Evolutionary conservation across 2,329 filamentous ascomycete genomes (phyloP), one percentile per base, ranked within the genome.

Genomic region (Didymella glomerata): DNA sequence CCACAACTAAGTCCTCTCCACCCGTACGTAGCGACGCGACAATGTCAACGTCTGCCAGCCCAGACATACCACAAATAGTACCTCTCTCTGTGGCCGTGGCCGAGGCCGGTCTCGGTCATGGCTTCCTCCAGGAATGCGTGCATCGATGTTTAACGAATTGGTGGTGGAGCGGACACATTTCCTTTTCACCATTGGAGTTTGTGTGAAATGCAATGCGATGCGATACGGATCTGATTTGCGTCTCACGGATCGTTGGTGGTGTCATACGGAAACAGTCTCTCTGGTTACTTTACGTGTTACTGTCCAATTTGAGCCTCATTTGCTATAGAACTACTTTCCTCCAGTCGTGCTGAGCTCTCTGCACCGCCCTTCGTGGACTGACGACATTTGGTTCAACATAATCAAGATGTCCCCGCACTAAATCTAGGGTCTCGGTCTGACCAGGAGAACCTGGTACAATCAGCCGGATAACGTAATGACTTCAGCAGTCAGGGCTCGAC

Each of bases 1-100:
- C 67, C 81, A 82, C 79, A 77, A 80, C 72, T 82, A 76, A 74
- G 64, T 51, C 45, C 40, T 48, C 25, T 45, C 45, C 38, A 49
- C 59, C 41, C 55, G 52, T 66, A 65, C 60, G 68, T 64, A 68
- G 68, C 69, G 63, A 68, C 61, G 51, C 53, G 68, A 62, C 61
- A 66, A 68, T 61, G 70, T 67, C 70, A 66, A 73, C 57, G 71
- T 71, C 70, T 73, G 71, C 65, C 52, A 60, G 52, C 62, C 57
- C 65, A 68, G 65, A 61, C 66, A 66, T 63, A 48, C 58, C 62
- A 66, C 57, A 66, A 69, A 61, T 65, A 66, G 68, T 64, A 63
- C 54, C 64, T 62, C 63, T 66, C 48, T 60, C 54, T 54, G 53
- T 67, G 48, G 22, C 24, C 60, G 60, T 54, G 60, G 61, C 60